Evolutionary conservation across 495 filamentous ascomycete species (phyloP).

Genomic region (Aeminium ludgeri): DNA sequence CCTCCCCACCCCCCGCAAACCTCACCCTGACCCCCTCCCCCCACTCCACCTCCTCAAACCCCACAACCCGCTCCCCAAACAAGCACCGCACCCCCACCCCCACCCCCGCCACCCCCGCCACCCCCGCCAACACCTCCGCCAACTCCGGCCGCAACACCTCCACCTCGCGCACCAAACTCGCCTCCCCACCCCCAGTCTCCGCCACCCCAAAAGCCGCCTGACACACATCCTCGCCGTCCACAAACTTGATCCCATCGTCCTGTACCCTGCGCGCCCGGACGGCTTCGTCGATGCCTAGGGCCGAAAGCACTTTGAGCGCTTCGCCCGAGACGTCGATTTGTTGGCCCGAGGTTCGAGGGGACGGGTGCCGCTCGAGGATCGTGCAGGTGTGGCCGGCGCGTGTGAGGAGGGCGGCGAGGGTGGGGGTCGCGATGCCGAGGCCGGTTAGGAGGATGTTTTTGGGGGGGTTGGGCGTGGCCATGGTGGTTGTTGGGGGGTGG

Average conservation of each 20-base stretch:
- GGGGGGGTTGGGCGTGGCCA: no score
- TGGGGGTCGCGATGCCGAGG: slow-evolving; percentile 16
- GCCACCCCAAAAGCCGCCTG: slow-evolving; percentile 6
- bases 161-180: slow-evolving; percentile 8
- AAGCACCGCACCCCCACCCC: slow-evolving; percentile 9
- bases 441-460: slow-evolving; percentile 22
- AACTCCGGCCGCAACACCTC: slow-evolving; percentile 42
- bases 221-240: slow-evolving; percentile 4
- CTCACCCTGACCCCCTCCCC: no score
- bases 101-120: no score
- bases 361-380: slow-evolving; percentile 21
- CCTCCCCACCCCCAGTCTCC: not conserved
- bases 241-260: slow-evolving; percentile 11
- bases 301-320: slow-evolving; percentile 23
- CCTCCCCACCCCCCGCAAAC: no score
- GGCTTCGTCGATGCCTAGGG: slow-evolving; percentile 18
- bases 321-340: slow-evolving; percentile 25
- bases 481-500: no score
- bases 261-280: not conserved
- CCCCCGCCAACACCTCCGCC: slow-evolving; percentile 24
- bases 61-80: slow-evolving; percentile 6
- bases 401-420: slow-evolving; percentile 17
- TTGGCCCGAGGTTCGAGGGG: slow-evolving; percentile 21
- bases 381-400: slow-evolving; percentile 16
- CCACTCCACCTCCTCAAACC: not conserved